Conservation (phyloP, 208 protist species). For the Acanthamoeba sp. region DNA sequence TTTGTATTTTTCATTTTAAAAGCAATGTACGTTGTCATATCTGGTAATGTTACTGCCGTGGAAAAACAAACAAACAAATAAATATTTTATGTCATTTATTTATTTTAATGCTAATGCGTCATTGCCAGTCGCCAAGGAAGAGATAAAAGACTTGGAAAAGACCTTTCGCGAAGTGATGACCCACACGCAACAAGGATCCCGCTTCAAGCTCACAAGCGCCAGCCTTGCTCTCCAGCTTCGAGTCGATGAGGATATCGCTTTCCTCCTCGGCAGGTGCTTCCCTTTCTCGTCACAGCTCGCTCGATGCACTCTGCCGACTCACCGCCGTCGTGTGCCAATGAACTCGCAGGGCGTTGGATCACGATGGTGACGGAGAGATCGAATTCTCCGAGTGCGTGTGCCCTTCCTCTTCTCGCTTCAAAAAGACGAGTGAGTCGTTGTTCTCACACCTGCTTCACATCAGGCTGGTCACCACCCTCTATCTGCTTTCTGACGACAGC, state of each 20-base stretch:
- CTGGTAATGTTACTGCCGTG: no score
- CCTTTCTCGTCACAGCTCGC: not conserved
- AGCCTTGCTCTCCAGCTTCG: conserved; percentile 43
- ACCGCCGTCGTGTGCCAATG: not conserved
- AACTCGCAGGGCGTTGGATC: conserved; percentile 54
- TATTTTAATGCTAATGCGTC: no score
- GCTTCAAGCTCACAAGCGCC: conserved; percentile 51
- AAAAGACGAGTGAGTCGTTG: not conserved
- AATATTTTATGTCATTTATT: not conserved
- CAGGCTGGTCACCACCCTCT: conserved; percentile 30
- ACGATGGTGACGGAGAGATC: conserved; percentile 61
- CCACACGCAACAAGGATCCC: not conserved
- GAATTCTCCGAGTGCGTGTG: conserved; percentile 27
- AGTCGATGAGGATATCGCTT: conserved; percentile 34
- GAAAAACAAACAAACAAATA: no score
- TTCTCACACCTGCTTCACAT: not conserved
- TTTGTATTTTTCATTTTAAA: no score
- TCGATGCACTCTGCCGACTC: no score
- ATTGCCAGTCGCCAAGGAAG: conserved; percentile 47
- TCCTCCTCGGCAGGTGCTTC: not conserved
- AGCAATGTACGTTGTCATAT: no score
- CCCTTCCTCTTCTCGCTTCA: not conserved
- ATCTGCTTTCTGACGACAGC: conserved; percentile 20
- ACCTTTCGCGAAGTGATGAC: conserved; percentile 41
- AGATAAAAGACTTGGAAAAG: conserved; percentile 65